phyloP scores from a whole-genome alignment of 352 stramenopile species.

The Globisporangium megalacanthum region DNA sequence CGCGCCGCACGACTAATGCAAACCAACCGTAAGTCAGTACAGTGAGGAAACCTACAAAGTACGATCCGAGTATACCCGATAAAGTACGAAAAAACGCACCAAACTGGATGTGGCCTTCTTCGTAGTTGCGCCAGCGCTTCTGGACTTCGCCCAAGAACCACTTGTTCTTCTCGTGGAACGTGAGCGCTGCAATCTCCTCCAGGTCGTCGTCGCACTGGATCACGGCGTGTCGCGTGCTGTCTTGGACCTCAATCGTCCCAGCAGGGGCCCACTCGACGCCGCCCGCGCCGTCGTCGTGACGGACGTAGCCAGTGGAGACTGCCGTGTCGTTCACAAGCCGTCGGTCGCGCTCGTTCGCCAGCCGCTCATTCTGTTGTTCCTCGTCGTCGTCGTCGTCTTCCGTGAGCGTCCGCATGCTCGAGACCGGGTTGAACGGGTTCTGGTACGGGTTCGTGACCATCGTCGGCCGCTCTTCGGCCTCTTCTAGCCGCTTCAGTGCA shows the following conservation, averaged over 20 bases:
- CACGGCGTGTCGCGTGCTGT: constrained; percentile 30
- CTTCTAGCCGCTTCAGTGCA: constrained; percentile 33
- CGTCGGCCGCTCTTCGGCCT: constrained; percentile 44
- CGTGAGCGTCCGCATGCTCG: constrained; percentile 44
- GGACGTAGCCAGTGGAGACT: constrained; percentile 27
- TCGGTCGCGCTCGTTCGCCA: neutral
- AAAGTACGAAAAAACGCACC: constrained; percentile 37
- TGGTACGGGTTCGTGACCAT: constrained; percentile 60
- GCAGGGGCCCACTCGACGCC: constrained; percentile 36
- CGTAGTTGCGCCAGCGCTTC: constrained; percentile 68
- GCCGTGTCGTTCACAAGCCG: constrained; percentile 37
- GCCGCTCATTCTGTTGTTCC: constrained; percentile 14
- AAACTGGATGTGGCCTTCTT: constrained; percentile 73
- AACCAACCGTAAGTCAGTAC: constrained; percentile 19
- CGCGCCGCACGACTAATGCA: constrained; percentile 50
- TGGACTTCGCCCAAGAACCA: constrained; percentile 77
- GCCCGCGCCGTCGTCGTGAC: neutral
- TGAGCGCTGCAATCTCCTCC: constrained; percentile 63
- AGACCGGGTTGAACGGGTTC: constrained; percentile 63
- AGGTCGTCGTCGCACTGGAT: constrained; percentile 48
- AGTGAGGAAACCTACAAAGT: neutral
- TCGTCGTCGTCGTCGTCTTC: constrained; percentile 30
- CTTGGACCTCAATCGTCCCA: constrained; percentile 42
- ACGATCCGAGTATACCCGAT: too few relatives aligned
- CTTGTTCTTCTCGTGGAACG: constrained; percentile 76